A percentile compares a stretch with the other conserved stretches of the same genome.
Conservation (phyloP, 2,329 filamentous ascomycete species). For the Nothomitra cinnamomea region DNA sequence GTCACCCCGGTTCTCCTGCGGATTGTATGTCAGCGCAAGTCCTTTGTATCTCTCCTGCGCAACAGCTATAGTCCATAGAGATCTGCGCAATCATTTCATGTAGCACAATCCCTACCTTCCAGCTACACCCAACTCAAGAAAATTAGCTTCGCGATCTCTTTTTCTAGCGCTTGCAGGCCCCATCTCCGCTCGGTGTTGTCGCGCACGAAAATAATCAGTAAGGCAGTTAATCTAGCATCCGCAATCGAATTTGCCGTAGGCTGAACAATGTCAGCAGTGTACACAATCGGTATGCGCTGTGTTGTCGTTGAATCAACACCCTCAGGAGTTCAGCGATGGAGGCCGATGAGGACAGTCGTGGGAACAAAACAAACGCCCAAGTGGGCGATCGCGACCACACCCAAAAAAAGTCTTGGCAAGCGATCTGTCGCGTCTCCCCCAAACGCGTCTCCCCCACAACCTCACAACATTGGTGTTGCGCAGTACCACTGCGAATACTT, state of each 20-base stretch:
- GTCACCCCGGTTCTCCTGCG: slow-evolving; percentile 80
- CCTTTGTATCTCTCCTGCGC: slow-evolving; percentile 16
- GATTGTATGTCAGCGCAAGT: slow-evolving; percentile 10
- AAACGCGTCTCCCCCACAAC: not conserved
- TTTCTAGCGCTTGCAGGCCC: not conserved
- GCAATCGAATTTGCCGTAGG: no score
- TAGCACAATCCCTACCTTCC: slow-evolving; percentile 5
- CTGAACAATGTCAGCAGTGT: no score
- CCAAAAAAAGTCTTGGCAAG: not conserved
- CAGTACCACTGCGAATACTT: no score
- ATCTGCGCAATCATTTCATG: not conserved
- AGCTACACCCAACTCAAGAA: slow-evolving; percentile 6
- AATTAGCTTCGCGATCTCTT: slow-evolving; percentile 5
- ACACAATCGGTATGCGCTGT: no score
- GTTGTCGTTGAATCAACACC: no score
- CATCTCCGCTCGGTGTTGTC: not conserved
- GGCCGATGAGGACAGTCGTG: not conserved
- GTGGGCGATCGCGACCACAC: not conserved
- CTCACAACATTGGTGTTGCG: no score
- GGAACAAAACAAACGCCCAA: not conserved
- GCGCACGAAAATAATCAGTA: not conserved
- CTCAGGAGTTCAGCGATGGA: not conserved
- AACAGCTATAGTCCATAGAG: not conserved
- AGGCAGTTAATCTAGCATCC: not conserved
- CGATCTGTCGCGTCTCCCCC: not conserved